These are phyloP conservation scores for Penicillium freii DNA, from an alignment of 2,329 filamentous ascomycete genomes.

Conservation along the genomic window DNA sequence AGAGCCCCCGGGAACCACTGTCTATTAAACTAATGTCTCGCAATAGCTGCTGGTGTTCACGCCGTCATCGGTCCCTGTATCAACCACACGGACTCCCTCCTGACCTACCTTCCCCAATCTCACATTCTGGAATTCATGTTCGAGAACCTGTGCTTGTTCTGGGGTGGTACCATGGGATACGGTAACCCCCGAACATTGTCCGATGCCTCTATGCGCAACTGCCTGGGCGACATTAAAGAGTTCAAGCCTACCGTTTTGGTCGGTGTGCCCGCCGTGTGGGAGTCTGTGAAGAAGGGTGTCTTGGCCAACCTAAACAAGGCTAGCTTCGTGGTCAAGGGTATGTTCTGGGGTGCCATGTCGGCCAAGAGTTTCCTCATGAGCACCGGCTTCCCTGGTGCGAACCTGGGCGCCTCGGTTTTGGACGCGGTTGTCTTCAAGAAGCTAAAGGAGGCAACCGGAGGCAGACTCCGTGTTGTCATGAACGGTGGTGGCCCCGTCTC, in stretches of 20 bases:
- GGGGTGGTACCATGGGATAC: conserved; percentile 90
- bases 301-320: conserved; percentile 71
- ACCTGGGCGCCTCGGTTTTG: conserved; percentile 61
- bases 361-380: conserved; percentile 61
- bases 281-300: conserved; percentile 95
- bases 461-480: conserved; percentile 82
- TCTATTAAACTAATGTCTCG: conserved; percentile 11
- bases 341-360: conserved; percentile 72
- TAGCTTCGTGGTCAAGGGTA: conserved; percentile 65
- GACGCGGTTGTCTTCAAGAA: conserved; percentile 88
- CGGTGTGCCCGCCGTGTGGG: conserved; percentile 95
- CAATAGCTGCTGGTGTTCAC: conserved; percentile 72
- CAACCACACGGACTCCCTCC: conserved; percentile 71
- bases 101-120: conserved; percentile 89
- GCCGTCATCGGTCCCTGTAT: conserved; percentile 75
- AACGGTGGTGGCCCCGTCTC: conserved; percentile 92
- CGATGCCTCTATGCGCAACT: conserved; percentile 82
- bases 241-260: conserved; percentile 86
- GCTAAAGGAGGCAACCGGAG: conserved; percentile 85
- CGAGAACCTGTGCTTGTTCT: conserved; percentile 84
- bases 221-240: conserved; percentile 88
- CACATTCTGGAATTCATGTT: conserved; percentile 97
- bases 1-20: neutral
- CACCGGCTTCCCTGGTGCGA: conserved; percentile 49
- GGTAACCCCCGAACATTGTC: conserved; percentile 86